phyloP scores from a whole-genome alignment of 345 rosid genomes.

The Microthlaspi erraticum region DNA sequence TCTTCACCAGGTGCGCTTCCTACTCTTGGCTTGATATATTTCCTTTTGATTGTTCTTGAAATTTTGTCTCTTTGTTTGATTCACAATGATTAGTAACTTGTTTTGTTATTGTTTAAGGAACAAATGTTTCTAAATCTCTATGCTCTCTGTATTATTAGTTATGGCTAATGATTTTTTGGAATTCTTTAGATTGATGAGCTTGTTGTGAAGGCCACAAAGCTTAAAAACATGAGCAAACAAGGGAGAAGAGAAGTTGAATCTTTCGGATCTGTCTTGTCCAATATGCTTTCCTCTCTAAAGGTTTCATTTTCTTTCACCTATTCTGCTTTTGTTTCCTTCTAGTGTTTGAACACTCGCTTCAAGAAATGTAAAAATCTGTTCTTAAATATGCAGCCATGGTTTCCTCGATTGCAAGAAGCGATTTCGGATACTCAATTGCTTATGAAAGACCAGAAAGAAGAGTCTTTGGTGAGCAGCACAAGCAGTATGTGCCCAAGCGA shows the following conservation, averaged over 20 bases:
- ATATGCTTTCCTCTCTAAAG: conserved; percentile 71
- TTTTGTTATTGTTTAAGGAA: background rate
- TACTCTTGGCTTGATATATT: background rate
- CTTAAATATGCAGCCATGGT: conserved; percentile 76
- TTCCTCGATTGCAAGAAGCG: conserved; percentile 60
- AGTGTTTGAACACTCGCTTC: background rate
- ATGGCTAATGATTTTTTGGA: conserved; percentile 1
- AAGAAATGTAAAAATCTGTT: conserved; percentile 5
- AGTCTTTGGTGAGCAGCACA: conserved; percentile 31
- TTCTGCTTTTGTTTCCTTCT: background rate
- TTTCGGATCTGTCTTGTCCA: conserved; percentile 58
- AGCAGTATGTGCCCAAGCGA: conserved; percentile 37
- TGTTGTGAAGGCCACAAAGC: conserved; percentile 66
- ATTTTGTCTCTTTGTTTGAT: conserved; percentile 7
- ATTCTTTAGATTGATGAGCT: conserved; percentile 79
- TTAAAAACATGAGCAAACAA: conserved; percentile 48
- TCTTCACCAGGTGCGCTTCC: conserved; percentile 56
- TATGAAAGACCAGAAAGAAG: conserved; percentile 38
- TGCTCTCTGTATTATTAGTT: conserved; percentile 3
- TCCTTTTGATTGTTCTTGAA: background rate
- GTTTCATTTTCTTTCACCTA: conserved; percentile 40
- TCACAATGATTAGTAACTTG: background rate
- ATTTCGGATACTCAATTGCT: conserved; percentile 38
- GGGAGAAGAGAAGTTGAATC: conserved; percentile 66
- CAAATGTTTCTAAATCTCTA: background rate